phyloP scores from a whole-genome alignment of 2,329 filamentous ascomycete species.

The Xylaria sp. region DNA sequence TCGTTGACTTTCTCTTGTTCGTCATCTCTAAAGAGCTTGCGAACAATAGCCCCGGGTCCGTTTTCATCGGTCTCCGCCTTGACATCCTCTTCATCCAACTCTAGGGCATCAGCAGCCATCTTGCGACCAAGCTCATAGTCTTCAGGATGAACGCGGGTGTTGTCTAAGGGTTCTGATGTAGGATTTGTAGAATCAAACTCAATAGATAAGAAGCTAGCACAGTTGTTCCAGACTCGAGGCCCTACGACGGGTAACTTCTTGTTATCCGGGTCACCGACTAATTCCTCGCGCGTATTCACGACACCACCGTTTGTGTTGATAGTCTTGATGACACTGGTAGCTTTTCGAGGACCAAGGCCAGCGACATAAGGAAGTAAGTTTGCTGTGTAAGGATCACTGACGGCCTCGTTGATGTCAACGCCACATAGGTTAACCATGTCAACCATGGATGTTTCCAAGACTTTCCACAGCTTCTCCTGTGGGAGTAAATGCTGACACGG shows the following conservation, averaged over 20 bases:
- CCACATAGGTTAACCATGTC: conserved; percentile 98
- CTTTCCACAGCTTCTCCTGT: conserved; percentile 84
- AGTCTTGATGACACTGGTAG: conserved; percentile 83
- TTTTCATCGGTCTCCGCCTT: conserved; percentile 93
- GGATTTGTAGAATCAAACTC: conserved; percentile 85
- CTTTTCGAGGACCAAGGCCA: conserved; percentile 91
- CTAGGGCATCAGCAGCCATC: conserved; percentile 96
- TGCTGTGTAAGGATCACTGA: conserved; percentile 81
- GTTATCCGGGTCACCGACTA: conserved; percentile 87
- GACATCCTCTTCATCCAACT: conserved; percentile 97
- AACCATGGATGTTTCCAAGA: conserved; percentile 95
- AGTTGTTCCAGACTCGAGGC: conserved; percentile 94
- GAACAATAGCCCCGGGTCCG: conserved; percentile 88
- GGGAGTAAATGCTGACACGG: conserved; percentile 89
- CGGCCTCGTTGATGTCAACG: conserved; percentile 93
- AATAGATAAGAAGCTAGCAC: conserved; percentile 93
- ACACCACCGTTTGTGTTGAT: conserved; percentile 91
- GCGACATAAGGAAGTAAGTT: conserved; percentile 91
- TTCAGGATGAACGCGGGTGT: conserved; percentile 96
- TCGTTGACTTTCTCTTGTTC: conserved; percentile 96
- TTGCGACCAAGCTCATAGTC: conserved; percentile 98
- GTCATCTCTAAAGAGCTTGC: conserved; percentile 93
- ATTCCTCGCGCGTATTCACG: conserved; percentile 84
- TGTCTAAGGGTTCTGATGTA: conserved; percentile 91
- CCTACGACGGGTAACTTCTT: conserved; percentile 83